A percentile compares a stretch with the other conserved stretches of the same genome.
Evolutionary conservation across 306 rosid genomes (phyloP).

Genomic region (Trifolium subterraneum): DNA sequence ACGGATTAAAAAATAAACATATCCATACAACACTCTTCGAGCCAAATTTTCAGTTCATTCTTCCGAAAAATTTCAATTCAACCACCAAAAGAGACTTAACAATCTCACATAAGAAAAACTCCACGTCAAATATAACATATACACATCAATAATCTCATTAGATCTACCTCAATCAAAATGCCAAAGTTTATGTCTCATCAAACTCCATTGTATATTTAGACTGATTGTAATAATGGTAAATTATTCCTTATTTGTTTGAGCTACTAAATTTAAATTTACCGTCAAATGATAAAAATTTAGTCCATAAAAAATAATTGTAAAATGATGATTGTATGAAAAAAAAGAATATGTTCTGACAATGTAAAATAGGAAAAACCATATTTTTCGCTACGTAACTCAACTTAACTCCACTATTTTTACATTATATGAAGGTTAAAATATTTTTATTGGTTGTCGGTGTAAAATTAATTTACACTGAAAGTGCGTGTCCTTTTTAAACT

Average conservation of each 20-base stretch:
- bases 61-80: neutral
- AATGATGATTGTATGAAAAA: too few relatives aligned
- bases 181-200: conserved; percentile 12
- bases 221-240: conserved; percentile 8
- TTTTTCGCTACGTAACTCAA: too few relatives aligned
- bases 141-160: conserved; percentile 49
- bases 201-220: conserved; percentile 27
- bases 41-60: neutral
- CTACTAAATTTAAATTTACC: conserved; percentile 56
- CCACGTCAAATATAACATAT: conserved; percentile 43
- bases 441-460: too few relatives aligned
- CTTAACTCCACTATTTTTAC: too few relatives aligned
- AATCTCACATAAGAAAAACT: neutral
- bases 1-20: too few relatives aligned
- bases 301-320: too few relatives aligned
- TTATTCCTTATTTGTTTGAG: conserved; percentile 48
- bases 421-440: too few relatives aligned
- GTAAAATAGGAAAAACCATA: too few relatives aligned
- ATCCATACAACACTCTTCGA: neutral
- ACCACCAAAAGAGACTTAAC: neutral
- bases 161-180: conserved; percentile 44
- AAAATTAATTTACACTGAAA: too few relatives aligned
- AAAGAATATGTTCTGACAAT: too few relatives aligned
- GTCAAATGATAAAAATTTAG: conserved; percentile 37
- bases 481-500: too few relatives aligned